These are phyloP conservation scores for Chenopodium formosanum DNA, from an alignment of 148 eudicot genomes.

Conservation along the genomic window DNA sequence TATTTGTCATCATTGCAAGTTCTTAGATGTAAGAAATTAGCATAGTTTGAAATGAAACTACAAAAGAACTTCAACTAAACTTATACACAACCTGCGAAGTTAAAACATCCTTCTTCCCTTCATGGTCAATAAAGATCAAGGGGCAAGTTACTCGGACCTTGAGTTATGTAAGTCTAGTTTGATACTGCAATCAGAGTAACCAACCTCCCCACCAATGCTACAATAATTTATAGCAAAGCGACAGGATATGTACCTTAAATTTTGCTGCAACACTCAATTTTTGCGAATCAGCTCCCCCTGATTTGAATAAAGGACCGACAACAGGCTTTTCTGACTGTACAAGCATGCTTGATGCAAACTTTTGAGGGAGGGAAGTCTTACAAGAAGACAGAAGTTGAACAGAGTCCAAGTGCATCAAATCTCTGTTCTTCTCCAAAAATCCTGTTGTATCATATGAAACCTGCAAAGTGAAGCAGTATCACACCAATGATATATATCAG, in stretches of 20 bases:
- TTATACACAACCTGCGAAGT: not conserved
- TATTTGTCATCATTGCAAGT: not conserved
- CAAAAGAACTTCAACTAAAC: not conserved
- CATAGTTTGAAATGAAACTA: not conserved
- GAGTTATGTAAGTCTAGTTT: not conserved
- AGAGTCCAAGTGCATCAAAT: constrained; percentile 70
- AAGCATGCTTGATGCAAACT: constrained; percentile 80
- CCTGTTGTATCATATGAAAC: constrained; percentile 89
- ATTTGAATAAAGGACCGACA: constrained; percentile 72
- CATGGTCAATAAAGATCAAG: not conserved
- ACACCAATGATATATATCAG: not conserved
- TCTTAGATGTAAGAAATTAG: not conserved
- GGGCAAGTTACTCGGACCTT: not conserved
- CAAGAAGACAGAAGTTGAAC: constrained; percentile 88
- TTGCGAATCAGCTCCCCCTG: constrained; percentile 97
- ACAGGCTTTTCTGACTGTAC: constrained; percentile 82
- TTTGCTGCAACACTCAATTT: constrained; percentile 88
- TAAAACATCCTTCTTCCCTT: constrained; percentile 3
- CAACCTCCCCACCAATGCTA: not conserved
- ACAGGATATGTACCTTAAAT: constrained; percentile 67
- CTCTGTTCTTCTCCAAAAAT: constrained; percentile 93
- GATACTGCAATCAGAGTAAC: not conserved
- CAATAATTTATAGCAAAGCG: not conserved
- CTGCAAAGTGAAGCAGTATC: constrained; percentile 36
- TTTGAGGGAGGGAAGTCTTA: constrained; percentile 64